Conservation (phyloP, 2,329 filamentous ascomycete genomes). For the Grosmannia clavigera region DNA sequence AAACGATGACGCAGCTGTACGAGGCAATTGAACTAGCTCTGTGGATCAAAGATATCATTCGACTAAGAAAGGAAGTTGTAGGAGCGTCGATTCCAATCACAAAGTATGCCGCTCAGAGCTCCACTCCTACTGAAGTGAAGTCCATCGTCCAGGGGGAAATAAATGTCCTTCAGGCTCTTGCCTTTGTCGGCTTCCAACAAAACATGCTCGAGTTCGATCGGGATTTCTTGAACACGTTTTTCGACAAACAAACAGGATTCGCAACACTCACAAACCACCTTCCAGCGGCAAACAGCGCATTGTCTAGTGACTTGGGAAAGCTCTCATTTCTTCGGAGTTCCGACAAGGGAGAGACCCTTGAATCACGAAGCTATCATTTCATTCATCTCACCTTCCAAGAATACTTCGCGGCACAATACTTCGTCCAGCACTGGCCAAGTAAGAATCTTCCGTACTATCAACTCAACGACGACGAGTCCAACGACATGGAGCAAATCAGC, state of each 20-base stretch:
- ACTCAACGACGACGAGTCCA: too few relatives aligned
- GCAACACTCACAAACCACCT: neutral
- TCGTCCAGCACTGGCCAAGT: conserved; percentile 19
- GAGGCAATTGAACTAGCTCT: neutral
- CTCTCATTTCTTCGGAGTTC: too few relatives aligned
- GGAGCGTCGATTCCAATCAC: neutral
- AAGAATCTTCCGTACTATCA: too few relatives aligned
- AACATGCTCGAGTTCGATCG: conserved; percentile 21
- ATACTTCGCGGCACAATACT: conserved; percentile 28
- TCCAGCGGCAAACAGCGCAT: too few relatives aligned
- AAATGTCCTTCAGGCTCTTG: conserved; percentile 19
- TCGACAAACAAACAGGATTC: neutral
- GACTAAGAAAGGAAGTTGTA: neutral
- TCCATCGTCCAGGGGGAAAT: conserved; percentile 17
- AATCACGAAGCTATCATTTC: conserved; percentile 24
- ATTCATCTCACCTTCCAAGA: conserved; percentile 30
- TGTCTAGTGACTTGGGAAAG: too few relatives aligned
- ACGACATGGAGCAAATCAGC: too few relatives aligned
- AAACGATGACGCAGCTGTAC: neutral
- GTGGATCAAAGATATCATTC: neutral
- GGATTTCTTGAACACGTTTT: conserved; percentile 20
- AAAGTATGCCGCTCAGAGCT: neutral
- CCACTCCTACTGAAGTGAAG: conserved; percentile 13
- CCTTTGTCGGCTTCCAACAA: conserved; percentile 23
- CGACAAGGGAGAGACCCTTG: conserved; percentile 6